Evolutionary conservation across 805 yeast genomes (phyloP), one percentile per base, ranked within the genome.

Genomic region (Myxozyma mucilagina): DNA sequence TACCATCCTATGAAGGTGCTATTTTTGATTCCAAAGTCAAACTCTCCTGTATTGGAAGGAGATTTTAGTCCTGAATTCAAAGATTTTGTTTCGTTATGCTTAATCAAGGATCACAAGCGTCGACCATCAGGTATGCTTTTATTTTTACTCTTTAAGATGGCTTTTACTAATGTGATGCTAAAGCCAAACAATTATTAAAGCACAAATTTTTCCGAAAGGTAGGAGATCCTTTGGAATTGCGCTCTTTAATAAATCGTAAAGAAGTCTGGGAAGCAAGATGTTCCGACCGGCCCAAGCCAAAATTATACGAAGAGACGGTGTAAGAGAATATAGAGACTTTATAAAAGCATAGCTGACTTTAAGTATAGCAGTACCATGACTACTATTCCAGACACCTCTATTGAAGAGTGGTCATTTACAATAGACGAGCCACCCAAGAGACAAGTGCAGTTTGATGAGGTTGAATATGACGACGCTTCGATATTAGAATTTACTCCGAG

Each of bases 1-100:
- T 77, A 74, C 55, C 81, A 82, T 69, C 85, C 86, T 7, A 80
- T 82, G 79, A 82, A 82, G 66, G 87, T 82, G 1, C 68, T 83
- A 36, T 80, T 81, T 63, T 69, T 73, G 47, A 84, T 83, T 44
- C 83, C 84, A 0, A 79, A 80, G 58, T 76, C 77, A 44, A 72
- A 74, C 7, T 78, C 87, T 6, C 86, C 86, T 1, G 67, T 72
- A 10, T 71, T 78, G 57, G 70, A 69, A 36, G 74, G 74, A 5
- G 63, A 66, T 20, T 79, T 72, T 58, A 74, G 85, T 3, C 64
- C 68, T n/a, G 79, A 80, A 16, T 88, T 89, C 66, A 84, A 84
- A 66, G 87, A 82, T 67, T 93, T 94, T 74, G 84, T 90, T 24
- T 72, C 74, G 31, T 74, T 74, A 56, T 93, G 97, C 73, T 78